Evolutionary conservation across 768 basidiomycete species (phyloP).

Genomic region (Boletus rubescentipes): DNA sequence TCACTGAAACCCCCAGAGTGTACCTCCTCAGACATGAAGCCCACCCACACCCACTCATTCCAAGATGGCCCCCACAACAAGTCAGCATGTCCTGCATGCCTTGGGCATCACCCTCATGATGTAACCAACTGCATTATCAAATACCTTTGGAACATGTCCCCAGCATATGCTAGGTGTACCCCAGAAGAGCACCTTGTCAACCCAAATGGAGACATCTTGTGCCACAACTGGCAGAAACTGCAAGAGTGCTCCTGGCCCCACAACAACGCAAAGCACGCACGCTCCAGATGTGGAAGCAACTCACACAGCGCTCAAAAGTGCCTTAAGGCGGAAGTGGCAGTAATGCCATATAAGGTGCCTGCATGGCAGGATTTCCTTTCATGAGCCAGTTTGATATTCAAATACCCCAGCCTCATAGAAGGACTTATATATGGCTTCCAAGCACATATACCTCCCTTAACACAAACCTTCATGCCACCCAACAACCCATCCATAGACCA

Average conservation of each 20-base stretch:
- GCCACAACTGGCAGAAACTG: neutral
- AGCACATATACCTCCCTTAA: too few species aligned
- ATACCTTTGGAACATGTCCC: neutral
- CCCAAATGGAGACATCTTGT: rapidly evolving
- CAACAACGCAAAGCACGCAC: neutral
- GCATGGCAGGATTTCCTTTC: neutral
- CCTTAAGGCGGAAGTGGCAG: neutral
- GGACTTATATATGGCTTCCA: neutral
- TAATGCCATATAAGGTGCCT: neutral
- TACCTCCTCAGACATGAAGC: too few species aligned
- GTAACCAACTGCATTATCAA: too few species aligned
- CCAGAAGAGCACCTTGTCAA: neutral
- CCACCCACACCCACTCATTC: too few species aligned
- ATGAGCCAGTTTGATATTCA: rapidly evolving
- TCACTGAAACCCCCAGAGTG: too few species aligned
- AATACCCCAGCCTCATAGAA: neutral
- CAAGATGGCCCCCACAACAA: too few species aligned
- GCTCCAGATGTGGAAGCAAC: neutral
- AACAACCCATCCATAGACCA: too few species aligned
- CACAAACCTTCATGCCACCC: too few species aligned
- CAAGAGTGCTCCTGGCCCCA: neutral
- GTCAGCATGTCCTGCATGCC: too few species aligned
- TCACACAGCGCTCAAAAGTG: neutral
- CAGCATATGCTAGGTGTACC: neutral
- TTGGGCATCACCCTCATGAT: neutral